Conservation (phyloP, 169 alveolate genomes). For the Cryptosporidium andersoni region DNA sequence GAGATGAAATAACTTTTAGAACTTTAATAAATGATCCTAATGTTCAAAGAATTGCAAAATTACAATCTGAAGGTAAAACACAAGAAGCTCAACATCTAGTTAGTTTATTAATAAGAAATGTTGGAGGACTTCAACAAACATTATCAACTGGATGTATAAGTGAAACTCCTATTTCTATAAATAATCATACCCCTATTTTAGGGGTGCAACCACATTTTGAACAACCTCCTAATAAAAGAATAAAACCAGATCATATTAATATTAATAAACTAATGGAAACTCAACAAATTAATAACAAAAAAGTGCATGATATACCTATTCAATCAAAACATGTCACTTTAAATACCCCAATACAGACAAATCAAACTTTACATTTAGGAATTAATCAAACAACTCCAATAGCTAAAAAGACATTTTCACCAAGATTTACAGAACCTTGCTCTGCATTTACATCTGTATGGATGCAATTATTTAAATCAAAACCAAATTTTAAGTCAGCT, state of each 20-base stretch:
- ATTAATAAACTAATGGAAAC: neutral
- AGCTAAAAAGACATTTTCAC: constrained; percentile 53
- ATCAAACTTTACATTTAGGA: constrained; percentile 1
- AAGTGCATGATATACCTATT: no score
- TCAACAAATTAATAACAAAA: neutral
- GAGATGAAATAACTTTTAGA: constrained; percentile 3
- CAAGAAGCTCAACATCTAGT: constrained; percentile 43
- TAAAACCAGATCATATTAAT: constrained; percentile 17
- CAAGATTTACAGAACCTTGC: constrained; percentile 64
- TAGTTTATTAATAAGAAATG: constrained; percentile 7
- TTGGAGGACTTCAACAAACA: constrained; percentile 22
- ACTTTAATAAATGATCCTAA: constrained; percentile 35
- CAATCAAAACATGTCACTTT: constrained; percentile 2
- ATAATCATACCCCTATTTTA: no score
- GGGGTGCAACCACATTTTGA: neutral
- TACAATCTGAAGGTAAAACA: constrained; percentile 38
- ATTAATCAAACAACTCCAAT: neutral
- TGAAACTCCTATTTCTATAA: neutral
- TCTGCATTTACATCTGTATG: constrained; percentile 44
- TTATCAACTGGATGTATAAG: neutral
- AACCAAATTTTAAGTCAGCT: neutral
- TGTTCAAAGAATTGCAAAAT: constrained; percentile 41
- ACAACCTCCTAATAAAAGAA: constrained; percentile 21
- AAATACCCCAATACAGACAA: constrained; percentile 48
- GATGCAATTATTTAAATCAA: constrained; percentile 32